These are phyloP conservation scores for Extremus antarcticus DNA, from an alignment of 495 filamentous ascomycete genomes.

Conservation along the genomic window DNA sequence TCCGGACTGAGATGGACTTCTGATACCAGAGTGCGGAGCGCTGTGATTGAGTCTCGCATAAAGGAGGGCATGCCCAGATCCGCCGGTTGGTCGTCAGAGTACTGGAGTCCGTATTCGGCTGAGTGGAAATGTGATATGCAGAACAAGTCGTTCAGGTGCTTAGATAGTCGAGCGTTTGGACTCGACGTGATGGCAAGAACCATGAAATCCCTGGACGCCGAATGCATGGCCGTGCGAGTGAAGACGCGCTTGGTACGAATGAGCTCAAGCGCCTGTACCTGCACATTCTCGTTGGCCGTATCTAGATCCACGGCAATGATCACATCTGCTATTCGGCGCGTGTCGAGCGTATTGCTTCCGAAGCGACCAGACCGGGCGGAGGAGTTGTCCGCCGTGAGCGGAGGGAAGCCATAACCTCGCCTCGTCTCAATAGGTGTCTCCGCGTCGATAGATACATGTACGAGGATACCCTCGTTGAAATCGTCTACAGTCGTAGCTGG, in stretches of 20 bases:
- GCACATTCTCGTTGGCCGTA: conserved; percentile 54
- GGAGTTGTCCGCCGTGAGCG: neutral
- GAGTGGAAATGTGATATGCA: conserved; percentile 83
- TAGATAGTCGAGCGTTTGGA: conserved; percentile 13
- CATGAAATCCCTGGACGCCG: conserved; percentile 69
- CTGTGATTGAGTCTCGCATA: conserved; percentile 34
- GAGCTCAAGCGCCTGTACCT: conserved; percentile 80
- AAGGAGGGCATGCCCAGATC: neutral
- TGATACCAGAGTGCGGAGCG: conserved; percentile 30
- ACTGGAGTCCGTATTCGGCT: conserved; percentile 55
- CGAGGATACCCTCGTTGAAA: conserved; percentile 58
- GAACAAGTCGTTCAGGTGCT: conserved; percentile 60
- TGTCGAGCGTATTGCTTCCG: conserved; percentile 28
- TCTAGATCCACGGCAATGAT: conserved; percentile 74
- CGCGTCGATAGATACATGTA: conserved; percentile 22
- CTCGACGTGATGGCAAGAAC: conserved; percentile 53
- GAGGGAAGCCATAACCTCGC: neutral
- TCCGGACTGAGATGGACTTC: conserved; percentile 47
- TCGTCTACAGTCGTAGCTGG: conserved; percentile 64
- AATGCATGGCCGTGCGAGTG: conserved; percentile 56
- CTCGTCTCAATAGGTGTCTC: neutral
- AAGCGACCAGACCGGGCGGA: conserved; percentile 14
- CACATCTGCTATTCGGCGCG: conserved; percentile 57
- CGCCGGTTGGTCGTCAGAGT: conserved; percentile 41
- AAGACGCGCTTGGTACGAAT: conserved; percentile 69